Base-by-base conservation (phyloP, 2,329 filamentous ascomycete genomes). In the Verticillium albo-atrum region DNA sequence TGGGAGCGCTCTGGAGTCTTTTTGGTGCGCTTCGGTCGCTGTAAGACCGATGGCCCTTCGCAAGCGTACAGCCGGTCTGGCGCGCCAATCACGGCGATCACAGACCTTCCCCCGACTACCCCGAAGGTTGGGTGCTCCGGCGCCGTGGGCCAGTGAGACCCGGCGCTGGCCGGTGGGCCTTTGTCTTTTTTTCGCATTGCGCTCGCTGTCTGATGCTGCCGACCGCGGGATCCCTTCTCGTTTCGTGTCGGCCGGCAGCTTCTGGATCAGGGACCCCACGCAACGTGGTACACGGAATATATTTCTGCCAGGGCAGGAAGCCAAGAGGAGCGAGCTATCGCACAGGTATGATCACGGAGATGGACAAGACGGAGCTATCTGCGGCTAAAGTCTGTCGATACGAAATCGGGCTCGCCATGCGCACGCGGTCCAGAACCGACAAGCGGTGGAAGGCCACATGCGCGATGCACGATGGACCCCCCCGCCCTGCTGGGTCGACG, bases 41-140 rank as follows among this genome's bases (percentile, higher is more conserved):
- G 61, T 62, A 63, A 62, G 62, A 64, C 62, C 62, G 62, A 64
- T 59, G n/a, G 9, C 20, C 42, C 42, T 50, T 50, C 20, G 42
- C 20, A 50, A 50, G 42, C 42, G 55, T 51, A 17, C 17, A 51
- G 27, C 37, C 25, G 20, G 37, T 50, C 55, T 57, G 35, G 35
- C 55, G 55, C 55, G 55, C 55, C 55, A 57, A 57, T 57, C 55
- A 57, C 55, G 55, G 26, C 55, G 27, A 23, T 50, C 42, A 50
- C n/a, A 50, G 42, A 20, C 37, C 14, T 26, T 47, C n/a, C 30
- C 23, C 34, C 34, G 25, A 35, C 23, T 47, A 25, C 23, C 25
- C 54, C 54, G 54, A 35, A 35, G 17, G n/a, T 54, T 37, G 34
- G 17, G 54, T 34, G 54, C 25, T n/a, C 54, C 54, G 54, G 35